These are phyloP conservation scores for Basipetospora chlamydospora DNA, from an alignment of 2,329 filamentous ascomycete species.

Conservation along the genomic window DNA sequence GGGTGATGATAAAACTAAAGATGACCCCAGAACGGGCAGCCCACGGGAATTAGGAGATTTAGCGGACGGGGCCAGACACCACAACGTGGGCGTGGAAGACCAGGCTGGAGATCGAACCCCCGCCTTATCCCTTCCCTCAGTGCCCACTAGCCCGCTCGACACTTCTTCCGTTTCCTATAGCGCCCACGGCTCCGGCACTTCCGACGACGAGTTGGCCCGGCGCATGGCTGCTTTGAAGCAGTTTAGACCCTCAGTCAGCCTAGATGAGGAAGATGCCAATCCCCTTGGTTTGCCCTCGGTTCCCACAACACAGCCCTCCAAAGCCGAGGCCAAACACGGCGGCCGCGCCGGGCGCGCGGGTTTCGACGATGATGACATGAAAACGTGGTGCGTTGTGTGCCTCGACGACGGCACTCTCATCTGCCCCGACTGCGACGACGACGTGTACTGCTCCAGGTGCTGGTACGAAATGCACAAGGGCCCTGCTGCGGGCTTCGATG, in stretches of 20 bases:
- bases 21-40: too few relatives aligned
- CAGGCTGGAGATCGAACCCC: constrained; percentile 15
- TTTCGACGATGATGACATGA: constrained; percentile 56
- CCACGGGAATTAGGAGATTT: too few relatives aligned
- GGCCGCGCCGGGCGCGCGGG: background rate
- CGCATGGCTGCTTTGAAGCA: constrained; percentile 37
- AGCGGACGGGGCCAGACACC: too few relatives aligned
- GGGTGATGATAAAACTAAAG: too few relatives aligned
- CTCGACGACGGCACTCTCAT: constrained; percentile 60
- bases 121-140: constrained; percentile 27
- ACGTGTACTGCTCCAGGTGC: constrained; percentile 64
- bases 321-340: constrained; percentile 18
- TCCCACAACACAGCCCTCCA: constrained; percentile 32
- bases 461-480: constrained; percentile 72
- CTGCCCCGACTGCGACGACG: constrained; percentile 56
- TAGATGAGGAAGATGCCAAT: constrained; percentile 12
- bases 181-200: constrained; percentile 16
- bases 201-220: constrained; percentile 31
- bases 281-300: constrained; percentile 31
- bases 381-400: constrained; percentile 72
- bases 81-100: constrained; percentile 26
- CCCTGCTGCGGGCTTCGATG: constrained; percentile 53
- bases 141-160: constrained; percentile 31
- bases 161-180: constrained; percentile 14
- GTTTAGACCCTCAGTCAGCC: constrained; percentile 13